A percentile compares a stretch with the other conserved stretches of the same genome.
phyloP scores from a whole-genome alignment of 768 basidiomycete genomes.

The Sutorius australiensis region DNA sequence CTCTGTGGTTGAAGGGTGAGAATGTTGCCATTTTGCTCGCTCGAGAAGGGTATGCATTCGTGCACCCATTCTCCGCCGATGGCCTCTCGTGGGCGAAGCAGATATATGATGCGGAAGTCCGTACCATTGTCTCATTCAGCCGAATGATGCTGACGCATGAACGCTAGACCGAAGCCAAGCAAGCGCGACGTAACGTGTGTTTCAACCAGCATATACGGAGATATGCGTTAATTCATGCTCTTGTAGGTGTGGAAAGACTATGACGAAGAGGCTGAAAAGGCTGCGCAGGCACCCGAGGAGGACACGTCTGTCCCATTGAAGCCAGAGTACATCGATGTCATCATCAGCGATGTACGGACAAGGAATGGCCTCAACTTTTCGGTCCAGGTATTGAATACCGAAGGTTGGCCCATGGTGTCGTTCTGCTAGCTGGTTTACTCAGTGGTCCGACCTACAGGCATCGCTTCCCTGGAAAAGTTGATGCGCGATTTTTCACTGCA shows the following conservation, averaged over 20 bases:
- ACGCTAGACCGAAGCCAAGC: conserved; percentile 76
- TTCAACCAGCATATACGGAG: background rate
- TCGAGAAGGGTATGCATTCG: conserved; percentile 81
- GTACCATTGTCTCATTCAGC: conserved; percentile 11
- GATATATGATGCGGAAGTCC: conserved; percentile 79
- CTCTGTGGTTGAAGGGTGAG: conserved; percentile 78
- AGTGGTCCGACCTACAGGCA: conserved; percentile 48
- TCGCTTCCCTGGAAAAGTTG: conserved; percentile 86
- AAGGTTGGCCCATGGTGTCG: conserved; percentile 51
- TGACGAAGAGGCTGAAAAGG: conserved; percentile 67
- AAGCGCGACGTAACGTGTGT: conserved; percentile 70
- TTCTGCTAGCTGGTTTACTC: background rate
- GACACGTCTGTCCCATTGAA: conserved; percentile 55
- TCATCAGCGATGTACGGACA: conserved; percentile 82
- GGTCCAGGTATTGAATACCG: conserved; percentile 88
- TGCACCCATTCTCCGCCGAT: conserved; percentile 88
- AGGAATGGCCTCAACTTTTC: conserved; percentile 80
- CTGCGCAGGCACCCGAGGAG: conserved; percentile 44
- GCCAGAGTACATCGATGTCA: conserved; percentile 87
- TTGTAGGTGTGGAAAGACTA: conserved; percentile 82
- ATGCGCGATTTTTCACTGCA: conserved; percentile 92
- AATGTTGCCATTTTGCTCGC: conserved; percentile 85
- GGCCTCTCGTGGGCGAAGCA: conserved; percentile 73
- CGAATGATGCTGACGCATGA: conserved; percentile 1
- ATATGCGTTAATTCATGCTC: background rate